Evolutionary conservation across 2,329 filamentous ascomycete species (phyloP).

Genomic region (Xylariaceae sp.): DNA sequence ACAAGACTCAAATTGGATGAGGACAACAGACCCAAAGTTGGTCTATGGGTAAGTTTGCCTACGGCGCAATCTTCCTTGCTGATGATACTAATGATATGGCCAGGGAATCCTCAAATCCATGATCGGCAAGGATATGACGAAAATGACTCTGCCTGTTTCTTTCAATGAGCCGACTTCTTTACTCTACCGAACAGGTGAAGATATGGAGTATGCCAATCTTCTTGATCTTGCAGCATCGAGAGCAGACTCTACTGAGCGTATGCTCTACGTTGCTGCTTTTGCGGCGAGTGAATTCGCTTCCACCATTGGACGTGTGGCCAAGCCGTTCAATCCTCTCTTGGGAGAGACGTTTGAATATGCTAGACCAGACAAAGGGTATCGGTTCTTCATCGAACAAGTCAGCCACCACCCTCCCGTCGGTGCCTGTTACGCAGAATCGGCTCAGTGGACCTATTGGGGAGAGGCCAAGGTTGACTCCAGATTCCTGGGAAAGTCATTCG

Average conservation of each 20-base stretch:
- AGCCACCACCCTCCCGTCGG: conserved; percentile 95
- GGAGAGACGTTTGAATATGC: conserved; percentile 97
- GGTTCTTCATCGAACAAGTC: conserved; percentile 98
- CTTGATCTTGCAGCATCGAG: conserved; percentile 84
- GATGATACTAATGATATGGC: conserved; percentile 24
- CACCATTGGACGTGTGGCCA: conserved; percentile 92
- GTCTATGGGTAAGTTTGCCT: conserved; percentile 71
- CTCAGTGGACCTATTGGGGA: conserved; percentile 95
- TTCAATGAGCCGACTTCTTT: conserved; percentile 98
- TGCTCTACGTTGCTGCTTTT: conserved; percentile 93
- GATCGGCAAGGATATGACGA: conserved; percentile 99
- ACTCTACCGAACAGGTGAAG: conserved; percentile 89
- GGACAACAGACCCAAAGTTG: conserved; percentile 89
- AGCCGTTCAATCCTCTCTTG: conserved; percentile 94
- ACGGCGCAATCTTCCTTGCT: background rate
- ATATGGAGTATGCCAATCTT: conserved; percentile 96
- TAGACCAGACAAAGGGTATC: conserved; percentile 91
- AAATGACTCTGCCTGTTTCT: conserved; percentile 96
- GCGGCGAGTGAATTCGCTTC: conserved; percentile 95
- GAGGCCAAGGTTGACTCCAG: conserved; percentile 94
- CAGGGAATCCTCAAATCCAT: conserved; percentile 96
- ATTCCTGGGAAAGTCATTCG: conserved; percentile 96
- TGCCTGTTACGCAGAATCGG: conserved; percentile 85
- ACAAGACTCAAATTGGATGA: conserved; percentile 79
- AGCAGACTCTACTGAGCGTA: conserved; percentile 78